phyloP scores from a whole-genome alignment of 176 grass and related monocot species.

The Pontederia paniculata region DNA sequence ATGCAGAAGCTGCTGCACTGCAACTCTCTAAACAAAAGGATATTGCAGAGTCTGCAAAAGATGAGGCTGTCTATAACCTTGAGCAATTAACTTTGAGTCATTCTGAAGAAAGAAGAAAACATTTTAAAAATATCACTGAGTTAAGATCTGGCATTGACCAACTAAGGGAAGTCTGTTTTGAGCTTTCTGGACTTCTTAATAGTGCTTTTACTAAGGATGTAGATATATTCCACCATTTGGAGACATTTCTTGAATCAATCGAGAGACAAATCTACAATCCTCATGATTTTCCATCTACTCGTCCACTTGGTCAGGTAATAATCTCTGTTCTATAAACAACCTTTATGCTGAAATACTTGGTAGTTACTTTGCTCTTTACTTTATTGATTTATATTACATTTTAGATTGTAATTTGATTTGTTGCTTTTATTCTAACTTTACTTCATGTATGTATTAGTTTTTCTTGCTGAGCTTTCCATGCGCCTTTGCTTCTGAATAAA shows the following conservation, averaged over 20 bases:
- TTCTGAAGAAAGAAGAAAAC: slow-evolving; percentile 43
- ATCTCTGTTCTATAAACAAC: no score
- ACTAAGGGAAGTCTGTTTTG: slow-evolving; percentile 54
- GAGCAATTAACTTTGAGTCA: slow-evolving; percentile 36
- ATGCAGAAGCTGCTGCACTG: slow-evolving; percentile 37
- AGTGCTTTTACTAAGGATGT: slow-evolving; percentile 47
- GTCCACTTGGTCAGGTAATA: slow-evolving; percentile 18
- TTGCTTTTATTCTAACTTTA: neutral
- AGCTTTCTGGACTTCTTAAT: slow-evolving; percentile 50
- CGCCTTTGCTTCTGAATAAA: no score
- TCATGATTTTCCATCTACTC: slow-evolving; percentile 7
- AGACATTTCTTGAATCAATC: slow-evolving; percentile 56
- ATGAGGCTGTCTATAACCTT: slow-evolving; percentile 38
- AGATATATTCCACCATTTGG: slow-evolving; percentile 49
- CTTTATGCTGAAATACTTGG: no score
- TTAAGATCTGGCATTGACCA: slow-evolving; percentile 48
- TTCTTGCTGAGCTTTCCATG: no score
- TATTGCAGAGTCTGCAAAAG: slow-evolving; percentile 47
- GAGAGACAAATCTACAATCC: slow-evolving; percentile 35
- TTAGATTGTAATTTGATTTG: neutral
- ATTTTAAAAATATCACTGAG: slow-evolving; percentile 53
- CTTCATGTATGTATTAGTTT: no score
- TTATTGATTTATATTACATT: neutral
- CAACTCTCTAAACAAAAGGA: slow-evolving; percentile 39
- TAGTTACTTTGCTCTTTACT: no score